Evolutionary conservation across 345 rosid species (phyloP).

Genomic region (Bruguiera gymnorhiza): DNA sequence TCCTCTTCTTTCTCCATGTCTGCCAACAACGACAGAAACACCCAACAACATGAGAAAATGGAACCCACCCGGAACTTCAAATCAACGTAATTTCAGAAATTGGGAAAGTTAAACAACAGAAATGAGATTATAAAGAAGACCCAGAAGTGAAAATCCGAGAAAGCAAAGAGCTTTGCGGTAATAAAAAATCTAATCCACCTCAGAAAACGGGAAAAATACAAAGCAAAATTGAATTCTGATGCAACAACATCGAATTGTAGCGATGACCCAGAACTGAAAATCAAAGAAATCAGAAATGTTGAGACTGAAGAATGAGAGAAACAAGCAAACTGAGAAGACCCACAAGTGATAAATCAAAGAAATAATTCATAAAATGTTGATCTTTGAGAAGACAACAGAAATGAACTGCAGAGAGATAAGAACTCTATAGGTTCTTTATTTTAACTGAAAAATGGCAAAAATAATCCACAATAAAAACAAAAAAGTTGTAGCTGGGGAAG

Average conservation of each 20-base stretch:
- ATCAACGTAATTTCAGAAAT: not conserved
- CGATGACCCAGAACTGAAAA: slow-evolving; percentile 6
- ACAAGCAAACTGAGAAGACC: slow-evolving; percentile 2
- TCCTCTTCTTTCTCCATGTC: slow-evolving; percentile 50
- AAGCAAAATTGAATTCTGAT: not conserved
- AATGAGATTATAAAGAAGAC: slow-evolving; percentile 1
- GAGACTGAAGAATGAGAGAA: not conserved
- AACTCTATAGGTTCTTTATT: not conserved
- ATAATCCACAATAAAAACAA: not conserved
- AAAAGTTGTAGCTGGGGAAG: not conserved
- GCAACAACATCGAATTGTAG: not conserved
- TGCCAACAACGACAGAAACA: slow-evolving; percentile 7
- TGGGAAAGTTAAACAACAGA: too few species aligned
- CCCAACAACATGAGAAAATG: not conserved
- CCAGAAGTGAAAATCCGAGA: slow-evolving; percentile 2
- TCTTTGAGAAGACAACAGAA: not conserved
- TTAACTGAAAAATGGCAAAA: not conserved
- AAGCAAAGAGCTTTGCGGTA: not conserved
- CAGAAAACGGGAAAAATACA: not conserved
- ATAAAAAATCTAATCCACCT: not conserved
- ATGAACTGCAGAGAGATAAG: not conserved
- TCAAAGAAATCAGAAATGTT: not conserved
- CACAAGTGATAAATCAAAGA: slow-evolving; percentile 9
- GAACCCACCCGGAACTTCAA: slow-evolving; percentile 11
- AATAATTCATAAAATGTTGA: not conserved